Percentiles rank a stretch among this genome's conserved stretches.
Evolutionary conservation across 1,284 basidiomycete species (phyloP).

Genomic region (Ceratobasidium sp.): DNA sequence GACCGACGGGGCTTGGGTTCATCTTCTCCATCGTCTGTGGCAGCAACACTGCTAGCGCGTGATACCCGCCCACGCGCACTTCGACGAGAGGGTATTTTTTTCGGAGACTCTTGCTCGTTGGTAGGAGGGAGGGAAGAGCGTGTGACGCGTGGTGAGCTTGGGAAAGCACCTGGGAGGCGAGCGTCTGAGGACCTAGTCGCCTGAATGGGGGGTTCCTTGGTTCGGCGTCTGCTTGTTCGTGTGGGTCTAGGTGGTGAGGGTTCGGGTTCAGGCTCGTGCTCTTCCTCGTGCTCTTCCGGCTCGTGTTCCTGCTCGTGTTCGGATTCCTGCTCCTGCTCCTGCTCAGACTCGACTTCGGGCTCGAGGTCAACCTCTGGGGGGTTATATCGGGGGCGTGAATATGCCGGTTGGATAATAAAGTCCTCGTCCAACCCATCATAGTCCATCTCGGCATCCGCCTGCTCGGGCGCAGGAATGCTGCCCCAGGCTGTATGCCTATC

Average conservation of each 20-base stretch:
- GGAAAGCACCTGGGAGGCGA: conserved; percentile 31
- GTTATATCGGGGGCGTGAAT: conserved; percentile 30
- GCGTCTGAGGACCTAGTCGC: conserved; percentile 11
- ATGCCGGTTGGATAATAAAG: conserved; percentile 33
- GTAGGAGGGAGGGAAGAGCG: conserved; percentile 18
- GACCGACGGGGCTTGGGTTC: conserved; percentile 27
- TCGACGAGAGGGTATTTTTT: conserved; percentile 18
- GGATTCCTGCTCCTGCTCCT: conserved; percentile 21
- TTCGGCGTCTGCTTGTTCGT: conserved; percentile 3
- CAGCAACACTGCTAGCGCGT: conserved; percentile 35
- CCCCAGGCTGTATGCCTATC: background rate
- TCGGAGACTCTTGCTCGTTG: conserved; percentile 36
- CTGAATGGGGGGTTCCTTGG: background rate
- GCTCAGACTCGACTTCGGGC: conserved; percentile 28
- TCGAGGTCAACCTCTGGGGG: conserved; percentile 29
- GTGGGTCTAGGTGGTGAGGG: conserved; percentile 13
- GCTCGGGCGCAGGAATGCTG: conserved; percentile 34
- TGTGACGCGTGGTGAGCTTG: conserved; percentile 22
- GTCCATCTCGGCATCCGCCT: conserved; percentile 27
- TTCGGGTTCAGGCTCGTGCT: conserved; percentile 40
- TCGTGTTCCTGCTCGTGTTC: conserved; percentile 13
- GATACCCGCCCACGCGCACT: conserved; percentile 27
- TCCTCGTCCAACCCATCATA: conserved; percentile 41
- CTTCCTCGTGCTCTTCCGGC: conserved; percentile 17
- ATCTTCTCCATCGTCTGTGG: conserved; percentile 39